Base-by-base conservation (phyloP, 2,329 filamentous ascomycete genomes). In the Colletotrichum euphorbiae region DNA sequence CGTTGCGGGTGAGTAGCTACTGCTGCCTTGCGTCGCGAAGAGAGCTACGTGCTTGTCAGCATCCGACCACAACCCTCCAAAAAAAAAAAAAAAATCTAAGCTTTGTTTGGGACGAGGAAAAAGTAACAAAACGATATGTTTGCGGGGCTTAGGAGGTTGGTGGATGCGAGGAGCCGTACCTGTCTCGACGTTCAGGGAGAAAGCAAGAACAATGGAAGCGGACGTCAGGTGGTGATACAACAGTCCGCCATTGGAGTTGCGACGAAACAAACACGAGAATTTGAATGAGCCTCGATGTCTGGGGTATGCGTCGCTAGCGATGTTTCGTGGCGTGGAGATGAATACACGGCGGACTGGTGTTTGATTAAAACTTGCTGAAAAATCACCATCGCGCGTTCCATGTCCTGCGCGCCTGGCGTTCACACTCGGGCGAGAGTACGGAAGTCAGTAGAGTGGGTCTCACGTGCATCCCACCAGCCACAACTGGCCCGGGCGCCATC, bases 381-480 rank as follows among this genome's bases (percentile, higher is more conserved):
- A 69, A 61, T 67, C 50, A 56, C 67, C 42, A 45, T 61, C 42
- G 67, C 67, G 67, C 67, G 67, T 69, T 43, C 33, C 31, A 60
- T 45, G 57, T 42, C 33, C 54, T 69, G 48, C 65, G 65, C 62
- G 67, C 62, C 46, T 43, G 31, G 45, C 48, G 36, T 64, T 63
- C 50, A 63, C 56, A 42, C n/a, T 60, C 38, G 59, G 65, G 48
- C 40, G 40, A 68, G 58, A 59, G 46, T 46, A 57, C 50, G 61
- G 56, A 48, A 71, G 52, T 60, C 56, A 57, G 56, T 59, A 52
- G 58, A 45, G 69, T 70, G 69, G 69, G 69, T 70, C 69, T 71
- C 69, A 71, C 69, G 67, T 71, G 69, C 69, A 68, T 6, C n/a
- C 57, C 46, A 59, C 67, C 56, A 69, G 62, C 67, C 67, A 69